These are phyloP conservation scores for Solanum dulcamara DNA, from an alignment of 257 asterid genomes.

Conservation along the genomic window DNA sequence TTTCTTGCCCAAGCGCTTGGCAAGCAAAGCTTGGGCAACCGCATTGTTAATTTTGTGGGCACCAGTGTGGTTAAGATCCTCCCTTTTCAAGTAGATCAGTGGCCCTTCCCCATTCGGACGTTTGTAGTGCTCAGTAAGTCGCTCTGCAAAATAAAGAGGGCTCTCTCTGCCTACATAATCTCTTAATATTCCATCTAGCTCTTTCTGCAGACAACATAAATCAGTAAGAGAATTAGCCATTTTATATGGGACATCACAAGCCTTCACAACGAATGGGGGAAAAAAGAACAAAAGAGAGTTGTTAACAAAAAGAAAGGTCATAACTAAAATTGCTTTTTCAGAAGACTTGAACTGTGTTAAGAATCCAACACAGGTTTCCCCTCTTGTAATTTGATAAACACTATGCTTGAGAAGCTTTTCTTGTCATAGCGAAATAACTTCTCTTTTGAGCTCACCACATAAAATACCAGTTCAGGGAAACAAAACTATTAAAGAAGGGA, in stretches of 20 bases:
- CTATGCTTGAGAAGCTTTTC: neutral
- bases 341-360: neutral
- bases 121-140: slow-evolving; percentile 83
- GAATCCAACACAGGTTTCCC: neutral
- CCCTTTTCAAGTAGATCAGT: slow-evolving; percentile 72
- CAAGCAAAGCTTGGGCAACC: slow-evolving; percentile 83
- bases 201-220: slow-evolving; percentile 36
- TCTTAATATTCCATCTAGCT: slow-evolving; percentile 63
- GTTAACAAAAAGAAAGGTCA: neutral
- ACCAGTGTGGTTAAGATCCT: slow-evolving; percentile 94
- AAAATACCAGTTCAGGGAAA: neutral
- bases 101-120: slow-evolving; percentile 73
- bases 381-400: neutral
- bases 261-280: neutral
- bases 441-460: neutral
- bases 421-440: neutral
- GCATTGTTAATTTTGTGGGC: slow-evolving; percentile 97
- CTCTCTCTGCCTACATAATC: slow-evolving; percentile 97
- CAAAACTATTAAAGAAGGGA: neutral
- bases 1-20: slow-evolving; percentile 81
- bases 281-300: neutral
- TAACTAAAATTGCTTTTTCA: neutral
- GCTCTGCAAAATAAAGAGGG: slow-evolving; percentile 85
- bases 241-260: neutral
- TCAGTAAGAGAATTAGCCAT: neutral